phyloP scores from a whole-genome alignment of 495 filamentous ascomycete genomes.

The Podospora didyma region DNA sequence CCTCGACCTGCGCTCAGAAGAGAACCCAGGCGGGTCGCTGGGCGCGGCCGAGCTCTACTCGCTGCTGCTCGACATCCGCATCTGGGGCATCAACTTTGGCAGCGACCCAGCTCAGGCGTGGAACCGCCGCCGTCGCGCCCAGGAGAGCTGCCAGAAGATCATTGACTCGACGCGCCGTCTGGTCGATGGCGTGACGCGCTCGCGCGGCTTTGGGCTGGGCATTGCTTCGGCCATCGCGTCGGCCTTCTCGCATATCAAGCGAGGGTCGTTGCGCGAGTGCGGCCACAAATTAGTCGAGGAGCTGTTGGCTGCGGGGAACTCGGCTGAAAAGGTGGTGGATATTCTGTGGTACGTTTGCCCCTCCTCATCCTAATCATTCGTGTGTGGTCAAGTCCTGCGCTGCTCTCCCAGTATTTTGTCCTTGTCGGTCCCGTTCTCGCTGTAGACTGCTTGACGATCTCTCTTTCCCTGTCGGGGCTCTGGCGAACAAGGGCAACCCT shows the following conservation, averaged over 20 bases:
- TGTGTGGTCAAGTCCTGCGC: too few relatives aligned
- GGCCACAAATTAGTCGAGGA: conserved; percentile 26
- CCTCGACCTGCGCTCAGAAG: conserved; percentile 58
- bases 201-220: conserved; percentile 10
- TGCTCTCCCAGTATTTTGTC: too few relatives aligned
- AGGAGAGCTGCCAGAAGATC: conserved; percentile 22
- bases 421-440: too few relatives aligned
- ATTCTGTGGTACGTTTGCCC: too few relatives aligned
- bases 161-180: conserved; percentile 22
- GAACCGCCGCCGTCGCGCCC: conserved; percentile 52
- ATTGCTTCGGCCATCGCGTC: conserved; percentile 13
- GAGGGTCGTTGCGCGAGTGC: conserved; percentile 24
- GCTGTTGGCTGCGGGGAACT: conserved; percentile 18
- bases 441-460: too few relatives aligned
- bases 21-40: conserved; percentile 55
- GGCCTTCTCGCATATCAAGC: conserved; percentile 14
- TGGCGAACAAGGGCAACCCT: too few relatives aligned
- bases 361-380: too few relatives aligned
- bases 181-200: conserved; percentile 20
- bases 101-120: conserved; percentile 60
- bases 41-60: conserved; percentile 57
- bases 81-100: conserved; percentile 63
- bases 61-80: conserved; percentile 55
- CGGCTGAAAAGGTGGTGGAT: conserved; percentile 28
- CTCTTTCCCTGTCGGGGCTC: too few relatives aligned